Base-by-base conservation (phyloP, 2,329 filamentous ascomycete genomes). In the Cercospora citrullina region DNA sequence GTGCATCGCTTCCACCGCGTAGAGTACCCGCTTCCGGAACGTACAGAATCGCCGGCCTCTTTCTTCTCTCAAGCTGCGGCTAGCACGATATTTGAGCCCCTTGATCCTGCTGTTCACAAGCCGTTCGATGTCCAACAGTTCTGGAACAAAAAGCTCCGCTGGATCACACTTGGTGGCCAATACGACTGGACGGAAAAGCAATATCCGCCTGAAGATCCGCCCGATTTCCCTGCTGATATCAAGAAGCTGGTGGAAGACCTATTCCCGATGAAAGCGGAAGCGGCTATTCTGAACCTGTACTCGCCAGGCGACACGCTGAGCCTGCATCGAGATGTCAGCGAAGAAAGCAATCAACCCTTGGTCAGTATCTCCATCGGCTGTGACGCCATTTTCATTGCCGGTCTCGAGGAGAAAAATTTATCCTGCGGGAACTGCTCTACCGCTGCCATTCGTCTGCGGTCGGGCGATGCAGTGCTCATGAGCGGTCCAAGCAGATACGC, bases 251-350 rank as follows among this genome's bases (percentile, higher is more conserved):
- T 97, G 0, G 84, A 88, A 65, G 80, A 80, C 0, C 79, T 95
- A 0, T 98, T 97, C 72, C 91, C 93, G 0, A 95, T 94, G 14
- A 83, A 86, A 63, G 88, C 94, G 0, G 90, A 98, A 80, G 94
- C 95, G 1, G 94, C 95, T 42, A 98, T 98, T 71, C 88, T 97
- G 73, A 98, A 98, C 78, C 85, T 98, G 61, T 98, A 98, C 80
- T 91, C 89, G 0, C 92, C 95, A 0, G 92, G 92, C 21, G 94
- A 98, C 77, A 96, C 91, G 0, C 89, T 98, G 78, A 94, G 92
- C 82, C 87, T 97, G 79, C 95, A 98, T 81, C 89, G 95, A 10
- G 95, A 99, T 77, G 93, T 98, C 51, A 96, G 93, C 71, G 95
- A 98, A 80, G 85, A 91, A 72, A 91, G 90, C 60, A 87, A 92